phyloP scores from a whole-genome alignment of 495 filamentous ascomycete species.

The Penicillium macrosclerotiorum region DNA sequence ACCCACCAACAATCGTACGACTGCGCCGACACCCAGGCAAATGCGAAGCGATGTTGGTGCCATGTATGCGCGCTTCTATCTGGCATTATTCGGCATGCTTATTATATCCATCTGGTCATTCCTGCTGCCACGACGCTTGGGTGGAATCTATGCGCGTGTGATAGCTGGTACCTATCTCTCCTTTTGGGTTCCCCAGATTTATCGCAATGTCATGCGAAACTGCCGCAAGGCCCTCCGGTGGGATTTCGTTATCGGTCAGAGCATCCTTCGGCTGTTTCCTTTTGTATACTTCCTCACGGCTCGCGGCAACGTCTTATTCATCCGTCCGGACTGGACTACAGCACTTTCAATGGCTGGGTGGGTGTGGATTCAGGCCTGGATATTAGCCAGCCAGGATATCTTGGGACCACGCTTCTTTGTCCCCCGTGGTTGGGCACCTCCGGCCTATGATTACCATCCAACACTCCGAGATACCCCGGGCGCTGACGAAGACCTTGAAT shows the following conservation, averaged over 20 bases:
- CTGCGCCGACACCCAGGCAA: constrained; percentile 34
- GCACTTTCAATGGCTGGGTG: constrained; percentile 67
- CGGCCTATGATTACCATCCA: constrained; percentile 95
- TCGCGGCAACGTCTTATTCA: constrained; percentile 73
- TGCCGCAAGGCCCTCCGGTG: constrained; percentile 83
- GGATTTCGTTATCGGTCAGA: constrained; percentile 86
- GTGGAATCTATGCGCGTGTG: constrained; percentile 66
- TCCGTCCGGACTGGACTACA: constrained; percentile 63
- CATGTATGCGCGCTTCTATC: constrained; percentile 77
- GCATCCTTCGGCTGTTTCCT: constrained; percentile 69
- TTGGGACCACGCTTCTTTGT: constrained; percentile 81
- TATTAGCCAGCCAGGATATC: constrained; percentile 74
- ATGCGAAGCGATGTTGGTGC: constrained; percentile 60
- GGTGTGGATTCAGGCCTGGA: constrained; percentile 89
- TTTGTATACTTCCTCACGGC: constrained; percentile 79
- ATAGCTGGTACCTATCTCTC: constrained; percentile 75
- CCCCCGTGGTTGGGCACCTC: constrained; percentile 66
- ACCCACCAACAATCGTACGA: constrained; percentile 22
- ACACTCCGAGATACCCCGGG: constrained; percentile 65
- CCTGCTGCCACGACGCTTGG: constrained; percentile 68
- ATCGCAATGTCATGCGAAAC: constrained; percentile 85
- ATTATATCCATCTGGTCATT: constrained; percentile 74
- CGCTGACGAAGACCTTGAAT: constrained; percentile 65
- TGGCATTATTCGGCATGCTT: constrained; percentile 65
- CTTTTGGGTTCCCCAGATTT: constrained; percentile 89